Base-by-base conservation (phyloP, 73 alveolate genomes). In the Effrenium voratum region DNA sequence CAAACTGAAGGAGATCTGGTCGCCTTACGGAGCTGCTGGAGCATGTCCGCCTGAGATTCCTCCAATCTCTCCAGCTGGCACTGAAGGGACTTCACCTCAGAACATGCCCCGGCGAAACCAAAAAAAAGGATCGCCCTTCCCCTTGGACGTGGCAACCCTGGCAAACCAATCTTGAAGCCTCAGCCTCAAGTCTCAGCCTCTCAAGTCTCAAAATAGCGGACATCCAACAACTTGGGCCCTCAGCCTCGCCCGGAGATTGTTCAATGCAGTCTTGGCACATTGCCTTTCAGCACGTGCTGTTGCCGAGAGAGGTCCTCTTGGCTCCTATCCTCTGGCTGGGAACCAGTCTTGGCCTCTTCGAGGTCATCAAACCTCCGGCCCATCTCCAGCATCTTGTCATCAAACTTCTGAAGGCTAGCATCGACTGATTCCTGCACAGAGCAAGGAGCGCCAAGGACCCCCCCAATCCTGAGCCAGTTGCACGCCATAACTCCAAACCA, bases 21-120 rank as follows among this genome's bases (percentile, higher is more conserved):
- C 19, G 94, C 94, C 94, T 86, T 86, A 34, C 80, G 28, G 22
- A 86, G 83, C 68, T 86, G 94, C 55, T 59, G 83, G 59, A 86
- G 36, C 45, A 86, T 63, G 36, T 86, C 94, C 22, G 63, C 38
- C 66, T 86, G 94, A 12, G 83, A 57, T 68, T 86, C 83, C 41
- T 86, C 94, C 44, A 86, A 38, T 6, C 94, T 30, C 83, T 86
- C 94, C 83, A 60, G 66, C 16, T 86, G 94, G 60, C 66, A 44
- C 83, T 86, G 84, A 32, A 86, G 80, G 15, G 83, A 36, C 60
- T 83, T 19, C 34, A 86, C 94, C 94, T 86, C 49, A 6, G 28
- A 1, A 8, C 19, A 32, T 63, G 8, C 32, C 41, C 77, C 49
- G 49, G 3, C 32, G 83, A 52, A 8, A 8, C 63, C 63, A 52